Base-by-base conservation (phyloP, 192 early-diverging fungal genomes). In the Phycomyces nitens region DNA sequence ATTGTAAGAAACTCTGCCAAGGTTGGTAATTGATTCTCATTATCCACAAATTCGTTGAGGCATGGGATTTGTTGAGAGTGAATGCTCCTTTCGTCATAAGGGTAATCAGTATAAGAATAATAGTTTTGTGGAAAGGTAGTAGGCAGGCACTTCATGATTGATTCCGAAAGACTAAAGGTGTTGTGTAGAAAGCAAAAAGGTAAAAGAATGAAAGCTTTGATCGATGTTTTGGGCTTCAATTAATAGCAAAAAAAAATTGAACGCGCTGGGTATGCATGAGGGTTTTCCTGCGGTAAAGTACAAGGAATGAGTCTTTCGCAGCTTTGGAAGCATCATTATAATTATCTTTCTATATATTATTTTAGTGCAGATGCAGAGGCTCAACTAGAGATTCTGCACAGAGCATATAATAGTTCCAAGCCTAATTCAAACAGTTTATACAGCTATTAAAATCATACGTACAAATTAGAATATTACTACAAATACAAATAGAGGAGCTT, bases 1-100 rank as follows among this genome's bases (percentile, higher is more conserved):
- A 82, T 74, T 6, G 64, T 50, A 5, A 75, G 65, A 52, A 82
- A 82, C 29, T 77, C 77, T 18, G 72, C 70, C 15, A 72, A 58
- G 8, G 75, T 75, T 18, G 78, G 78, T 34, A 72, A 79, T 54
- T 79, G 78, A 24, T 72, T 53, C 26, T 64, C 58, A 27, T 71
- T 63, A 29, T 66, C 64, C 44, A 47, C 12, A 47, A 47, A 47
- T n/a, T 47, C 44, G 44, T 47, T 47, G 12, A 47, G 44, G 12
- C 18, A 47, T 47, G 44, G 18, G 15, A 47, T 14, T 47, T 47
- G 44, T 18, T 47, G 44, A 2, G 44, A 47, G 18, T 47, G 44
- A 47, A 47, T 14, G 11, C 4, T 18, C 18, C 44, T 47, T 47
- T 47, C 44, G 44, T 47, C 44, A 11, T 47, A 47, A 18, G 44